Conservation (phyloP, 192 early-diverging fungal genomes). For the Linnemannia schmuckeri region DNA sequence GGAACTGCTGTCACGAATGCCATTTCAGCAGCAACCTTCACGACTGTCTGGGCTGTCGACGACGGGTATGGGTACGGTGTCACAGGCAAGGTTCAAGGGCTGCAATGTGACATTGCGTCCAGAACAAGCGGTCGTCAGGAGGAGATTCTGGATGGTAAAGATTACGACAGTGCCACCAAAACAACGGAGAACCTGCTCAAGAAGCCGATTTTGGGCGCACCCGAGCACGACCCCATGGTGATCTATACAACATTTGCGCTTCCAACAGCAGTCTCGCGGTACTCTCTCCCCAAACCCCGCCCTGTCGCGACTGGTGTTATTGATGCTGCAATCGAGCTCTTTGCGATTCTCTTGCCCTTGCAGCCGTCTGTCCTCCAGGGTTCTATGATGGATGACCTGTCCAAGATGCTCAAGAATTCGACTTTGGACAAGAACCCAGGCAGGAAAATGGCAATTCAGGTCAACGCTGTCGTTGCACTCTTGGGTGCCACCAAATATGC, state of each 20-base stretch:
- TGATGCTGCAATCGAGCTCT: slow-evolving; percentile 86
- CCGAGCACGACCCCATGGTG: slow-evolving; percentile 74
- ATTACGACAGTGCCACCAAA: slow-evolving; percentile 44
- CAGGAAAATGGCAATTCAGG: slow-evolving; percentile 80
- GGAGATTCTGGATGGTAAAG: slow-evolving; percentile 57
- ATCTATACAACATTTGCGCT: slow-evolving; percentile 62
- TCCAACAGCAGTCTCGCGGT: slow-evolving; percentile 28
- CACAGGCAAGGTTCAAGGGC: slow-evolving; percentile 66
- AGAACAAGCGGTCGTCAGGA: slow-evolving; percentile 54
- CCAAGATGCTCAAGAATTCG: slow-evolving; percentile 70
- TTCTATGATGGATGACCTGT: slow-evolving; percentile 80
- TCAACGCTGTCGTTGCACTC: slow-evolving; percentile 83
- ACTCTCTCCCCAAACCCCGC: slow-evolving; percentile 60
- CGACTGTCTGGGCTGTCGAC: slow-evolving; percentile 65
- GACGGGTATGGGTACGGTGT: slow-evolving; percentile 72
- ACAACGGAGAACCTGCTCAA: slow-evolving; percentile 64
- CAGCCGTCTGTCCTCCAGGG: slow-evolving; percentile 82
- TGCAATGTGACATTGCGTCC: slow-evolving; percentile 59
- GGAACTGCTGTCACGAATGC: slow-evolving; percentile 62
- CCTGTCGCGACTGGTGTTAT: slow-evolving; percentile 71
- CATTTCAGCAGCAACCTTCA: slow-evolving; percentile 62
- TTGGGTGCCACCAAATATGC: slow-evolving; percentile 77
- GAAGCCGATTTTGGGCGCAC: slow-evolving; percentile 66
- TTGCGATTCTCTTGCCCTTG: slow-evolving; percentile 79
- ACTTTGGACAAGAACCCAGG: slow-evolving; percentile 78